These are phyloP conservation scores for Aspergillus ochraceus DNA, from an alignment of 2,329 filamentous ascomycete genomes.

Conservation along the genomic window DNA sequence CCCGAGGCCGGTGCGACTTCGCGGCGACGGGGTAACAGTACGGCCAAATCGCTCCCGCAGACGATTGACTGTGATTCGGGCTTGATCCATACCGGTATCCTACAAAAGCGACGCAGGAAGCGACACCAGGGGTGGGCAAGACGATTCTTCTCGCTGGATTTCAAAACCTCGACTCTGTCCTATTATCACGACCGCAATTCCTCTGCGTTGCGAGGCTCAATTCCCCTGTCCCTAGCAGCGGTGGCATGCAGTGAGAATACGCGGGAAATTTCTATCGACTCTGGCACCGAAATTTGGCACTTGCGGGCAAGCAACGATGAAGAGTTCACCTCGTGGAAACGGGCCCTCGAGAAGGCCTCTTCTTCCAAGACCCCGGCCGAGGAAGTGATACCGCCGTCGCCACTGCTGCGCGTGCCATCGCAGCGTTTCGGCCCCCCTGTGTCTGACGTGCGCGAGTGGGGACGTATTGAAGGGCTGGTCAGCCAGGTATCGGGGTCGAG, in stretches of 20 bases:
- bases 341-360: conserved; percentile 80
- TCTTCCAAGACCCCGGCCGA: conserved; percentile 59
- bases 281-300: conserved; percentile 96
- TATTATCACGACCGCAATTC: conserved; percentile 96
- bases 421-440: conserved; percentile 31
- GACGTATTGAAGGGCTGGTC: conserved; percentile 79
- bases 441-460: conserved; percentile 80
- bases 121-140: conserved; percentile 90
- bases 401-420: conserved; percentile 33
- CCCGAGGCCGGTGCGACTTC: conserved; percentile 49
- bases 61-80: conserved; percentile 26
- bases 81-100: conserved; percentile 76
- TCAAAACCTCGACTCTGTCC: conserved; percentile 87
- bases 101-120: conserved; percentile 90
- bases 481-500: conserved; percentile 83
- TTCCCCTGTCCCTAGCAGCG: conserved; percentile 86
- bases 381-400: conserved; percentile 31
- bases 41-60: conserved; percentile 21
- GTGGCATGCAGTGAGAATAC: conserved; percentile 86
- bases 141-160: conserved; percentile 94
- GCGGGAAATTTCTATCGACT: conserved; percentile 93
- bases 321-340: conserved; percentile 86
- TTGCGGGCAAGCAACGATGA: conserved; percentile 76
- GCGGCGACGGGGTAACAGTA: conserved; percentile 31
- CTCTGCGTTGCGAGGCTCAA: conserved; percentile 85